Base-by-base conservation (phyloP, 306 rosid species). In the Casuarina glauca region DNA sequence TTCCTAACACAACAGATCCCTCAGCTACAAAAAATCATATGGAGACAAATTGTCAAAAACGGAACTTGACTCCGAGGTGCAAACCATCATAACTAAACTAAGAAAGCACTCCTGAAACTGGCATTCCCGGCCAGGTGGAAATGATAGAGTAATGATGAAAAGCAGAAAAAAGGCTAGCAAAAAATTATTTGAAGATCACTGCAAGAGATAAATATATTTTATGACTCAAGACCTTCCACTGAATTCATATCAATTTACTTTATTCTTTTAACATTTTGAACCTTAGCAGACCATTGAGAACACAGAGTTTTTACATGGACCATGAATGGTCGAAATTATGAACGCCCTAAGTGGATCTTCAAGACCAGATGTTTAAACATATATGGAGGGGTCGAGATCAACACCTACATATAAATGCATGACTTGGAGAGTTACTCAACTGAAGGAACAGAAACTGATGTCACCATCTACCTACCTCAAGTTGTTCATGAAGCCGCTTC, bases 401-500 rank as follows among this genome's bases (percentile, higher is more conserved):
- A 26, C 64, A 58, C 64, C 26, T 58, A 26, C 39, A 8, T 26
- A 58, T 58, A 26, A 26, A 8, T 19, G 64, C 64, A 58, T 58
- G 10, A 19, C 35, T 32, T 9, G 20, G 38, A 58, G 64, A 58
- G 5, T 17, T 26, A 26, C 32, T 26, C 32, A 58, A 75, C 26
- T 44, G 15, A 35, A 70, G 16, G 26, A 35, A 6, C 20, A 38
- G 11, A 55, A 75, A 74, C 54, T 77, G 70, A 45, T 49, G 43
- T 67, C 10, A 70, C 77, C 57, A 68, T 69, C n/a, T 42, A 44
- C 84, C 80, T 79, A 95, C 99, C 97, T 95, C 99, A 42, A 95
- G 97, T 82, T 93, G 99, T 74, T 95, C 99, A 58, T 95, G 99
- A 72, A 95, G 99, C 84, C 89, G 89, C 87, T 95, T 95, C 88